Conservation (phyloP, 768 basidiomycete genomes). For the Russula emetica region DNA sequence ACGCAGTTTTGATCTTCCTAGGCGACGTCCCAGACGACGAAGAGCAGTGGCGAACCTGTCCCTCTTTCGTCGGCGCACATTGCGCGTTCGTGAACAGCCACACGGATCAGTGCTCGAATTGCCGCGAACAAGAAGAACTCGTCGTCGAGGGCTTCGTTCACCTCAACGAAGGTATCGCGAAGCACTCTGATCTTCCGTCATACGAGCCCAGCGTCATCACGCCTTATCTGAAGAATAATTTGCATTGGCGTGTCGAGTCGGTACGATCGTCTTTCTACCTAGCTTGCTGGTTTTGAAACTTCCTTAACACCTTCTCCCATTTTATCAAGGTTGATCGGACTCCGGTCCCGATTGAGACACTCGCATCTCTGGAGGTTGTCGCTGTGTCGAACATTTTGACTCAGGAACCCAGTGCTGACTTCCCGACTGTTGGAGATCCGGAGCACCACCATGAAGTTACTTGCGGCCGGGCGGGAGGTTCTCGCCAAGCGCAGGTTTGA, state of each 20-base stretch:
- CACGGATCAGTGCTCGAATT: slow-evolving; percentile 41
- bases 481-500: slow-evolving; percentile 3
- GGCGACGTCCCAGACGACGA: slow-evolving; percentile 40
- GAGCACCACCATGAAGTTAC: slow-evolving; percentile 23
- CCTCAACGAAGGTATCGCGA: slow-evolving; percentile 37
- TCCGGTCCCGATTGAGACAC: neutral
- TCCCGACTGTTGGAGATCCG: slow-evolving; percentile 13
- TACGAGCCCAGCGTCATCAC: slow-evolving; percentile 39
- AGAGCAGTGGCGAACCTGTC: slow-evolving; percentile 36
- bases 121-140: slow-evolving; percentile 32
- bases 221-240: slow-evolving; percentile 40
- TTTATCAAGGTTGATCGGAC: slow-evolving; percentile 11
- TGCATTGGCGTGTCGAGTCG: slow-evolving; percentile 44
- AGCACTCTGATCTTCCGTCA: slow-evolving; percentile 31
- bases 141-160: slow-evolving; percentile 45
- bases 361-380: slow-evolving; percentile 24
- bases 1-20: slow-evolving; percentile 47
- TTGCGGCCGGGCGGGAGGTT: slow-evolving; percentile 17
- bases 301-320: neutral
- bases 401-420: neutral
- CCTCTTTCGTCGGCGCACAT: slow-evolving; percentile 43
- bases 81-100: slow-evolving; percentile 41
- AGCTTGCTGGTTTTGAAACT: neutral
- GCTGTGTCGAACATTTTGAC: slow-evolving; percentile 11
- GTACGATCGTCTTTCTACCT: slow-evolving; percentile 29